These are phyloP conservation scores for Knoxia roxburghii DNA, from an alignment of 257 asterid genomes.

Conservation along the genomic window DNA sequence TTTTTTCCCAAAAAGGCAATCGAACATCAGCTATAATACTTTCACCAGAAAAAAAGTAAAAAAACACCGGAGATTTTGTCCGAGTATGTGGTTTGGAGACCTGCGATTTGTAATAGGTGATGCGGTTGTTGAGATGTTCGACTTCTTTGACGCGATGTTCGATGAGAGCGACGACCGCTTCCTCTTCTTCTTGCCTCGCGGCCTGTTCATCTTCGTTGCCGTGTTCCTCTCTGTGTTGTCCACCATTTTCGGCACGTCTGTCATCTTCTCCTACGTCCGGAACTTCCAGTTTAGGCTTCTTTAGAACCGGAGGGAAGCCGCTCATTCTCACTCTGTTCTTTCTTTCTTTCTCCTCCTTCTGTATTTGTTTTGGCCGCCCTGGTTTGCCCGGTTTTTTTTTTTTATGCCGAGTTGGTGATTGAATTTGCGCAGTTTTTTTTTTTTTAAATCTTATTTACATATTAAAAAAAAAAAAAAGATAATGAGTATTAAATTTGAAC, in stretches of 20 bases:
- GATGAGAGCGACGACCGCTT: slow-evolving; percentile 63
- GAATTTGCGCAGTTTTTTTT: neutral
- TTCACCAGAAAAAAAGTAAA: neutral
- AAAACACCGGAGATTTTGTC: too few species aligned
- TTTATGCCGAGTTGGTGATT: neutral
- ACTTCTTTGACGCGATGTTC: slow-evolving; percentile 89
- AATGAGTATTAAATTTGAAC: too few species aligned
- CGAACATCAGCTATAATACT: neutral
- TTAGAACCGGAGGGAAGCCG: slow-evolving; percentile 15
- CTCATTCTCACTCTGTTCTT: slow-evolving; percentile 10
- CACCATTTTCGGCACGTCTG: neutral
- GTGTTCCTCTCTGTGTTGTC: neutral
- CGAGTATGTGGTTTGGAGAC: too few species aligned
- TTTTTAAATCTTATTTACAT: too few species aligned
- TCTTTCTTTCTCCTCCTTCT: neutral
- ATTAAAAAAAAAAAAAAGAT: too few species aligned
- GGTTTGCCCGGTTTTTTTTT: neutral
- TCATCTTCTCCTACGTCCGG: slow-evolving; percentile 9
- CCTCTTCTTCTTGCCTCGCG: slow-evolving; percentile 50
- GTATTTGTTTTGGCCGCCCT: too few species aligned
- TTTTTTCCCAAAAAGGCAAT: neutral
- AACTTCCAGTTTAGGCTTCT: slow-evolving; percentile 22
- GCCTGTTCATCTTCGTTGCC: slow-evolving; percentile 25
- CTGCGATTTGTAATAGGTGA: slow-evolving; percentile 63
- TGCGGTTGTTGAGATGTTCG: slow-evolving; percentile 60